Conservation (phyloP, 176 grass and related monocot genomes). For the barley (Hordeum vulgare) region DNA sequence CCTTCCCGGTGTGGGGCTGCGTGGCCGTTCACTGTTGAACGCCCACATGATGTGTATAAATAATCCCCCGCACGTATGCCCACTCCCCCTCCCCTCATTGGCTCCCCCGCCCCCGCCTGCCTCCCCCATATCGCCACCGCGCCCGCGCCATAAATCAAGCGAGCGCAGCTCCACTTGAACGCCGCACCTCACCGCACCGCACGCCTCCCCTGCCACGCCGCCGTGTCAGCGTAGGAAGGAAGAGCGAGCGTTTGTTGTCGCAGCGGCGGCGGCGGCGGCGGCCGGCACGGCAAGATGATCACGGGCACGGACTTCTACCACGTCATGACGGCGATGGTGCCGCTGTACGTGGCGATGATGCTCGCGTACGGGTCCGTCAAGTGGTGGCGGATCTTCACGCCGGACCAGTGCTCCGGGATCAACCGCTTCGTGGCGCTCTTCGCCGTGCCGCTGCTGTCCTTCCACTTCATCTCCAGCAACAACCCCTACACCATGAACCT, state of each 20-base stretch:
- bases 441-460: conserved; percentile 92
- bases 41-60: conserved; percentile 65
- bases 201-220: not conserved
- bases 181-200: not conserved
- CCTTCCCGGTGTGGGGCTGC: not conserved
- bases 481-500: conserved; percentile 97
- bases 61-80: conserved; percentile 53
- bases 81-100: conserved; percentile 5
- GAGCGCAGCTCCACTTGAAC: not conserved
- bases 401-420: conserved; percentile 98
- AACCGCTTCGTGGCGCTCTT: conserved; percentile 99
- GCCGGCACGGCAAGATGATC: conserved; percentile 60
- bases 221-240: not conserved
- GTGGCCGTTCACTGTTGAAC: conserved; percentile 14
- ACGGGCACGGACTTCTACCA: conserved; percentile 77
- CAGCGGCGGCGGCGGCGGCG: not conserved
- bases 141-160: not conserved
- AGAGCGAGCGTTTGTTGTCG: not conserved
- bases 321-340: conserved; percentile 99
- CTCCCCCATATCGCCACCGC: not conserved
- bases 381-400: conserved; percentile 98
- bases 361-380: conserved; percentile 92
- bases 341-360: conserved; percentile 98
- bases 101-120: conserved; percentile 23
- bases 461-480: conserved; percentile 99